Percentiles rank a stretch among this genome's conserved stretches.
phyloP scores from a whole-genome alignment of 2,329 filamentous ascomycete genomes.

The Cyphellophora attinorum region DNA sequence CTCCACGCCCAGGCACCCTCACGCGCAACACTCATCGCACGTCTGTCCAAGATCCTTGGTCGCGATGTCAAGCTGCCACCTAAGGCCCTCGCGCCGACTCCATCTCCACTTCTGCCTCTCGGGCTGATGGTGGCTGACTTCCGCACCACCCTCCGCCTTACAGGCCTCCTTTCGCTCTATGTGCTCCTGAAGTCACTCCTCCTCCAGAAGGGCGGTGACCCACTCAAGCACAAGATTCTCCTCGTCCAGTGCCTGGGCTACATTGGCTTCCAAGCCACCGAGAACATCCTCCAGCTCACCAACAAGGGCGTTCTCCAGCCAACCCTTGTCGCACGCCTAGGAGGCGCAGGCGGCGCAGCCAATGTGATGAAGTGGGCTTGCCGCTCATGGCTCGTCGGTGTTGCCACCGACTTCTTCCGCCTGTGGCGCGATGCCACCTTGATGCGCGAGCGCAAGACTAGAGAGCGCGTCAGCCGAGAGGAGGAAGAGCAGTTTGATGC shows the following conservation, averaged over 20 bases:
- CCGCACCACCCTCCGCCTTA: constrained; percentile 47
- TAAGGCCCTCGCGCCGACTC: constrained; percentile 34
- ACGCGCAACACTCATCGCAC: constrained; percentile 20
- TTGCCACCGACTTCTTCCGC: constrained; percentile 64
- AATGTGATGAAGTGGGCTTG: constrained; percentile 62
- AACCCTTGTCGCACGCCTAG: constrained; percentile 26
- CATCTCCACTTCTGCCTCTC: constrained; percentile 35
- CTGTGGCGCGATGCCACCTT: constrained; percentile 39
- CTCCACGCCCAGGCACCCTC: constrained; percentile 37
- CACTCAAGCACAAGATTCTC: constrained; percentile 42
- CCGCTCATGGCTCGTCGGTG: constrained; percentile 70
- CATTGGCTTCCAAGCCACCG: constrained; percentile 64
- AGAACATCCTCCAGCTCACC: constrained; percentile 73
- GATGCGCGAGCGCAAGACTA: constrained; percentile 16
- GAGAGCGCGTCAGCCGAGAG: constrained; percentile 7
- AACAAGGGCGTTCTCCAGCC: constrained; percentile 58
- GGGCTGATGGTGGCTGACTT: constrained; percentile 44
- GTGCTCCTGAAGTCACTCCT: constrained; percentile 60
- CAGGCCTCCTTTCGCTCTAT: constrained; percentile 65
- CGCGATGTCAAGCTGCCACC: constrained; percentile 12
- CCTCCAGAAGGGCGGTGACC: constrained; percentile 28
- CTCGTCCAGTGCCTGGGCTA: constrained; percentile 61
- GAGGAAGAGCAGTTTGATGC: constrained; percentile 19
- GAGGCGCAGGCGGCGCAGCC: constrained; percentile 47
- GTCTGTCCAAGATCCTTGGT: constrained; percentile 13